These are phyloP conservation scores for Trichoderma citrinoviride DNA, from an alignment of 2,329 filamentous ascomycete species.

Conservation along the genomic window DNA sequence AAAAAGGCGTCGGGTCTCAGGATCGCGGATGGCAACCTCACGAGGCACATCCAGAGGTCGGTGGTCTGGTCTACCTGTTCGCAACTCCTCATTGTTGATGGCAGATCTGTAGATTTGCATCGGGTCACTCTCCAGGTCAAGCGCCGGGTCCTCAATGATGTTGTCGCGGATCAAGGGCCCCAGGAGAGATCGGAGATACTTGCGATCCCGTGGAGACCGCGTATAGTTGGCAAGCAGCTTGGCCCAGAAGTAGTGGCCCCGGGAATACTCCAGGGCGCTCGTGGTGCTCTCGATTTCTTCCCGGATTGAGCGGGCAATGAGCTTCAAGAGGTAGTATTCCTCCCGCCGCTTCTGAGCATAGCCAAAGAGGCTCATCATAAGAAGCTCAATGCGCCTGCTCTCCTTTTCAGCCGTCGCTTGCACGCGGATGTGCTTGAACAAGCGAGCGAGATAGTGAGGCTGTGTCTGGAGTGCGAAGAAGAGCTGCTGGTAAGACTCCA, in stretches of 20 bases:
- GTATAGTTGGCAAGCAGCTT: conserved; percentile 85
- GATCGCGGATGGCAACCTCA: conserved; percentile 93
- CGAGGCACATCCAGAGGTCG: conserved; percentile 81
- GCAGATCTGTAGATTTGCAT: conserved; percentile 94
- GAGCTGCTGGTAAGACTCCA: conserved; percentile 94
- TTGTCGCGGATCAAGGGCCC: conserved; percentile 85
- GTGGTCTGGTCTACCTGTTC: conserved; percentile 79
- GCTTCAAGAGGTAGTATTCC: conserved; percentile 92
- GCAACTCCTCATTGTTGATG: conserved; percentile 95
- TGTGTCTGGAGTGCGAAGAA: conserved; percentile 98
- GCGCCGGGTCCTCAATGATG: conserved; percentile 83
- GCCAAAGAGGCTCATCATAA: conserved; percentile 95
- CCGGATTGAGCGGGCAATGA: conserved; percentile 76
- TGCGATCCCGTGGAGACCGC: conserved; percentile 85
- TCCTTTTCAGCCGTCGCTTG: conserved; percentile 86
- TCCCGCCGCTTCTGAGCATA: conserved; percentile 96
- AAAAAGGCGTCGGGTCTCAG: conserved; percentile 87
- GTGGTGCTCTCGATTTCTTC: conserved; percentile 78
- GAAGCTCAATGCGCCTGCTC: conserved; percentile 83
- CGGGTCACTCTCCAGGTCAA: conserved; percentile 94
- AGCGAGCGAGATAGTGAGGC: conserved; percentile 84
- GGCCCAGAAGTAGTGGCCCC: conserved; percentile 90
- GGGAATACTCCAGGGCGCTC: conserved; percentile 77
- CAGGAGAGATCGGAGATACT: conserved; percentile 83
- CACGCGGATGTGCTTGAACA: conserved; percentile 82